phyloP scores from a whole-genome alignment of 1,139 yeast genomes.

The Yamadazyma dendronema region DNA sequence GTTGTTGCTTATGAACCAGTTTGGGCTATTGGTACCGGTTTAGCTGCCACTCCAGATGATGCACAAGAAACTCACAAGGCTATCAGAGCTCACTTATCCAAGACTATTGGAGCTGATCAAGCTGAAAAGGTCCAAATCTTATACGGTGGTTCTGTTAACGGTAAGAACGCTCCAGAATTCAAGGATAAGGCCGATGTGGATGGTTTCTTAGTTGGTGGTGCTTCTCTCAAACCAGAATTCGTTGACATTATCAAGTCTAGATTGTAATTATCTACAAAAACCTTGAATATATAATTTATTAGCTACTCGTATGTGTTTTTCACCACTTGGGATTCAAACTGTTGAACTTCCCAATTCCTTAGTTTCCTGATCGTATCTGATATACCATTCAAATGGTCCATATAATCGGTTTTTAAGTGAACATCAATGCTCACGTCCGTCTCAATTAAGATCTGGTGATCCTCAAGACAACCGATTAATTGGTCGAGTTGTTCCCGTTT shows the following conservation, averaged over 20 bases:
- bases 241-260: constrained; percentile 93
- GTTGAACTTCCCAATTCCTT: constrained; percentile 14
- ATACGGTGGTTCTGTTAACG: constrained; percentile 99
- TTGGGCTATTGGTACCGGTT: constrained; percentile 99
- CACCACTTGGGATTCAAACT: constrained; percentile 1
- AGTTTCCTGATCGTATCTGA: constrained; percentile 15
- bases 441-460: constrained; percentile 32
- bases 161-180: constrained; percentile 87
- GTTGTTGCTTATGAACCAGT: constrained; percentile 99
- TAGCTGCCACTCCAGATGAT: constrained; percentile 97
- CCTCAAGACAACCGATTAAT: constrained; percentile 23
- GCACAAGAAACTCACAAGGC: constrained; percentile 93
- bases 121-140: constrained; percentile 84
- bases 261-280: constrained; percentile 48
- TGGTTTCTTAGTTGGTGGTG: constrained; percentile 99
- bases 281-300: background rate
- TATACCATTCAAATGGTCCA: constrained; percentile 19
- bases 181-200: constrained; percentile 92
- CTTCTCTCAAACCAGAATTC: constrained; percentile 97
- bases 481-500: constrained; percentile 22
- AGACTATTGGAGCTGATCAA: constrained; percentile 72
- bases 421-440: constrained; percentile 38
- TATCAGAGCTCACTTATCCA: constrained; percentile 79
- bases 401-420: constrained; percentile 19
- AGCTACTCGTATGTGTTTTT: constrained; percentile 2